phyloP scores from a whole-genome alignment of 139 green algal species.

The Tetraselmis chui region DNA sequence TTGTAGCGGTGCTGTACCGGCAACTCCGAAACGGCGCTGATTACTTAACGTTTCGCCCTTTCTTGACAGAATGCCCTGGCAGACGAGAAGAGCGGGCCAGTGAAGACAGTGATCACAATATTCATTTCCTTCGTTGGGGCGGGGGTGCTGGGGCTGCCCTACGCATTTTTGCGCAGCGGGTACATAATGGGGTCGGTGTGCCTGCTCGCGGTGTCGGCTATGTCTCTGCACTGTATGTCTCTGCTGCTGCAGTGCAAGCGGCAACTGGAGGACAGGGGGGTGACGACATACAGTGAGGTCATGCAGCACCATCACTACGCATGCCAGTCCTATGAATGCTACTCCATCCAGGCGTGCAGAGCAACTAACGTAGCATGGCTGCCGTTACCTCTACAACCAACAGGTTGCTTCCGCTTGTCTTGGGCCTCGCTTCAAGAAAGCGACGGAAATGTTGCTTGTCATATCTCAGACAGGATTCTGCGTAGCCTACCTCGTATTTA shows the following conservation, averaged over 20 bases:
- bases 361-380: not conserved
- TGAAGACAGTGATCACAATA: too few relatives aligned
- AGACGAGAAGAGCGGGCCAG: too few relatives aligned
- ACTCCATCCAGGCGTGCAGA: not conserved
- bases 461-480: constrained; percentile 46
- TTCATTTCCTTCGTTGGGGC: constrained; percentile 46
- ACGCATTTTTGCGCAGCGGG: constrained; percentile 35
- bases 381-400: constrained; percentile 11
- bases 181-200: constrained; percentile 20
- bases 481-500: constrained; percentile 52
- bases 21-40: too few relatives aligned
- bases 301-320: not conserved
- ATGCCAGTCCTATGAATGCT: not conserved
- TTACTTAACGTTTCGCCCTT: too few relatives aligned
- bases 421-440: constrained; percentile 4
- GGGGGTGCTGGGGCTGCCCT: constrained; percentile 46
- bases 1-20: too few relatives aligned
- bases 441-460: constrained; percentile 35
- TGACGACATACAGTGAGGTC: not conserved
- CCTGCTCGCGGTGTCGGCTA: constrained; percentile 16
- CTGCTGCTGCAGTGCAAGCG: constrained; percentile 35
- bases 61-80: too few relatives aligned
- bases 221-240: constrained; percentile 44
- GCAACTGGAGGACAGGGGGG: not conserved
- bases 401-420: constrained; percentile 12